Evolutionary conservation across 306 rosid species (phyloP), one percentile per base, ranked within the genome.

Genomic region (Quercus rubra): DNA sequence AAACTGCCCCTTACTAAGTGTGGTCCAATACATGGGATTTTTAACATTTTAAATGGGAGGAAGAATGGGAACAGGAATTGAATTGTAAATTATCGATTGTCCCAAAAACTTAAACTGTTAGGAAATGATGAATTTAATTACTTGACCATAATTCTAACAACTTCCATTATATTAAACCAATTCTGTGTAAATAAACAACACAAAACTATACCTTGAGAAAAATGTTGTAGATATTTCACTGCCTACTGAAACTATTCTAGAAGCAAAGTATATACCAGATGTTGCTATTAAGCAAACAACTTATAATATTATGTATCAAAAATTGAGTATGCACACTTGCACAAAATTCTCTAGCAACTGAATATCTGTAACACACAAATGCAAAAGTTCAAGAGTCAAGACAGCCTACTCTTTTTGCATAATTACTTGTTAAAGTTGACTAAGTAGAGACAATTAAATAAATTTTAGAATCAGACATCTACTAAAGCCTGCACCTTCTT

Each of bases 401-500:
- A 18, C 27, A 31, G 7, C 71, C 15, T 8, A 67, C 51, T 67
- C 51, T 35, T 8, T 33, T 20, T 1, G 10, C 6, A 67, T 33
- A 20, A 33, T 33, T 31, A 31, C 9, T 18, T 35, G 6, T 64
- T 64, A 30, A 67, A 67, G 3, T 33, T 31, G 71, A 18, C 15
- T 18, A 35, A 18, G 23, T 33, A 33, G 14, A 33, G 71, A 25
- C 71, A 31, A 67, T 30, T 67, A 33, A 33, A 67, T 67, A 1
- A 63, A 28, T 73, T 71, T 74, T 19, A 23, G 58, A 59, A 84
- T 23, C 38, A 67, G 31, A 63, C 38, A 52, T 33, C 17, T 58
- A 55, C 70, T 11, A 76, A 17, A 54, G 78, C 76, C 17, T 23
- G 55, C 69, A 85, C 91, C 91, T 85, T 80, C 55, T 31, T 57